phyloP scores from a whole-genome alignment of 1,284 basidiomycete species.

The Irpex sp. region DNA sequence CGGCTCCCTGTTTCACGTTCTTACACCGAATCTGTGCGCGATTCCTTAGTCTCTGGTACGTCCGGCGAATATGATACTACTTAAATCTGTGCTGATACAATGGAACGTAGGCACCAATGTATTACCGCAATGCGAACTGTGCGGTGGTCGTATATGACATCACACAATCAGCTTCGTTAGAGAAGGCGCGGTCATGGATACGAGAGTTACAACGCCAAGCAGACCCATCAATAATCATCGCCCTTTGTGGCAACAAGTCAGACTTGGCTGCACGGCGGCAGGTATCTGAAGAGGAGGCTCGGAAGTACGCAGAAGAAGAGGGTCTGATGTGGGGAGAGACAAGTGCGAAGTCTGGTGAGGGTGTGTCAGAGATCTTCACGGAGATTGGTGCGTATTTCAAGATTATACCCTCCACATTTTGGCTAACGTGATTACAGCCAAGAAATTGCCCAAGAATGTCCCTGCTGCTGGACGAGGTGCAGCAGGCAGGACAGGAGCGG shows the following conservation, averaged over 20 bases:
- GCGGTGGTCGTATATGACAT: constrained; percentile 88
- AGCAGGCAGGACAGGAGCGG: constrained; percentile 41
- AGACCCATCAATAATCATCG: constrained; percentile 94
- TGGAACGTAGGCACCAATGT: constrained; percentile 79
- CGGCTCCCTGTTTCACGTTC: not conserved
- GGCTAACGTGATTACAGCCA: constrained; percentile 43
- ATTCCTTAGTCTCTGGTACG: constrained; percentile 58
- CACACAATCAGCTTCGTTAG: constrained; percentile 83
- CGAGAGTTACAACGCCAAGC: constrained; percentile 96
- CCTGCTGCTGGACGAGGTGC: constrained; percentile 57
- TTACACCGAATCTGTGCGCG: constrained; percentile 4
- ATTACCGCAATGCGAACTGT: constrained; percentile 87
- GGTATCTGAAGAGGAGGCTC: constrained; percentile 80
- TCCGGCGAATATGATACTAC: constrained; percentile 9
- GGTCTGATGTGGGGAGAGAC: constrained; percentile 96
- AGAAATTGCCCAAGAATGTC: constrained; percentile 77
- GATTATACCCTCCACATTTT: not conserved
- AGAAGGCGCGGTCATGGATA: constrained; percentile 97
- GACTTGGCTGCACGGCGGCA: constrained; percentile 83
- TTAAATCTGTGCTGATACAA: constrained; percentile 3
- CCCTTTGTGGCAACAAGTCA: constrained; percentile 93
- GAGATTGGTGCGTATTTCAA: constrained; percentile 64
- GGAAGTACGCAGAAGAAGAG: constrained; percentile 94
- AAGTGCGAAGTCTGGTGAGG: constrained; percentile 91
- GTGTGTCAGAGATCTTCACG: constrained; percentile 86